A percentile compares a stretch with the other conserved stretches of the same genome.
phyloP scores from a whole-genome alignment of 2,329 filamentous ascomycete species.

The Aspergillus sp. region DNA sequence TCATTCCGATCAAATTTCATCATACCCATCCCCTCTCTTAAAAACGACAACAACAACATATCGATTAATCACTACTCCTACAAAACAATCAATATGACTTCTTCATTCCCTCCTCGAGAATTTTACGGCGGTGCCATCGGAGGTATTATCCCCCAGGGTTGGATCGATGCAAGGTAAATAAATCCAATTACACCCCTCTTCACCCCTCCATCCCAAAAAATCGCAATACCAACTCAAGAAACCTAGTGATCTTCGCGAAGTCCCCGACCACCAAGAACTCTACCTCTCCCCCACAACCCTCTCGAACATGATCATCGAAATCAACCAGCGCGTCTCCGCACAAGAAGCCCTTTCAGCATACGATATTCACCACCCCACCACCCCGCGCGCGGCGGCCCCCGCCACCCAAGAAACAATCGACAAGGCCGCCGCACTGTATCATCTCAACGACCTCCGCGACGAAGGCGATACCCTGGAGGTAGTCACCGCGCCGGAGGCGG shows the following conservation, averaged over 20 bases:
- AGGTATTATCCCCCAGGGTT: conserved; percentile 27
- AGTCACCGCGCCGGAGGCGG: conserved; percentile 59
- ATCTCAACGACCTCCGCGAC: conserved; percentile 65
- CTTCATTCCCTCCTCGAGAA: conserved; percentile 15
- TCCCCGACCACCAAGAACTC: conserved; percentile 72
- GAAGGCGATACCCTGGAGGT: conserved; percentile 61
- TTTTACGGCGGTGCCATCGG: conserved; percentile 34
- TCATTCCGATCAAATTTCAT: neutral
- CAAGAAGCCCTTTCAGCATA: conserved; percentile 19
- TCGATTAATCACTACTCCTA: no score
- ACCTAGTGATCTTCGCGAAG: conserved; percentile 29
- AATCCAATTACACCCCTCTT: neutral
- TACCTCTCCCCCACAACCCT: conserved; percentile 80
- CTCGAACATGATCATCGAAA: conserved; percentile 84
- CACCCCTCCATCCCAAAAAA: neutral
- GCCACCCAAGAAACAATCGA: conserved; percentile 58
- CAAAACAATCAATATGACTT: conserved; percentile 13
- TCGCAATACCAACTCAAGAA: conserved; percentile 6
- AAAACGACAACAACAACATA: neutral
- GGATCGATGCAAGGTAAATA: conserved; percentile 34
- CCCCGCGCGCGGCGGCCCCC: conserved; percentile 36
- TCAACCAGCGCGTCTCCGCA: conserved; percentile 69
- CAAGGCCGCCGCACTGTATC: conserved; percentile 59
- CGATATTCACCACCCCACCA: conserved; percentile 10
- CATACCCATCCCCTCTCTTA: neutral